Conservation (phyloP, 2,329 filamentous ascomycete genomes). For the Stachybotrys elegans region DNA sequence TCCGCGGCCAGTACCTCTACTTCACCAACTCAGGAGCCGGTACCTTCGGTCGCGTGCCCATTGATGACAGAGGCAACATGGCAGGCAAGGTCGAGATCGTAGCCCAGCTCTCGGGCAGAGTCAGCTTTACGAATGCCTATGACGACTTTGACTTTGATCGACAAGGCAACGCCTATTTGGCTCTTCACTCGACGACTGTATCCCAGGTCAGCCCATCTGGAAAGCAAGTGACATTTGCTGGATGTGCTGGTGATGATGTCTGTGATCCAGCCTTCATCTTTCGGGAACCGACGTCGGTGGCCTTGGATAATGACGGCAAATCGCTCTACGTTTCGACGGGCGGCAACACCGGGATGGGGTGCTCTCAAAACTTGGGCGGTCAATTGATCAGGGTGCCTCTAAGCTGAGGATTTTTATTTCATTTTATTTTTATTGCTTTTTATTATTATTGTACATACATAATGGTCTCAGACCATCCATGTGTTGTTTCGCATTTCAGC, state of each 20-base stretch:
- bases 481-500: too few relatives aligned
- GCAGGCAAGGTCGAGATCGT: conserved; percentile 14
- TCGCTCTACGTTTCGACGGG: neutral
- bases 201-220: neutral
- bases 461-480: too few relatives aligned
- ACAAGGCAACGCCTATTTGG: conserved; percentile 13
- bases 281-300: neutral
- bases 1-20: conserved; percentile 11
- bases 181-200: neutral
- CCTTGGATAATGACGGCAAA: neutral
- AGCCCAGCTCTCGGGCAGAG: conserved; percentile 7
- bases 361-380: neutral
- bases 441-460: neutral
- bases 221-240: neutral
- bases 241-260: neutral
- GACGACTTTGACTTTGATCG: conserved; percentile 17
- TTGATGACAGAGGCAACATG: conserved; percentile 10
- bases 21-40: conserved; percentile 11
- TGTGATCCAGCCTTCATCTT: neutral
- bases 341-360: neutral
- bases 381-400: neutral
- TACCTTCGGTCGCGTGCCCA: conserved; percentile 11
- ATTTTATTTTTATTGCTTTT: too few relatives aligned
- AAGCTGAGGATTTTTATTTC: neutral
- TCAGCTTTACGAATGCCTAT: conserved; percentile 8